These are phyloP conservation scores for Colletotrichum spinosum DNA, from an alignment of 2,329 filamentous ascomycete species.

Conservation along the genomic window DNA sequence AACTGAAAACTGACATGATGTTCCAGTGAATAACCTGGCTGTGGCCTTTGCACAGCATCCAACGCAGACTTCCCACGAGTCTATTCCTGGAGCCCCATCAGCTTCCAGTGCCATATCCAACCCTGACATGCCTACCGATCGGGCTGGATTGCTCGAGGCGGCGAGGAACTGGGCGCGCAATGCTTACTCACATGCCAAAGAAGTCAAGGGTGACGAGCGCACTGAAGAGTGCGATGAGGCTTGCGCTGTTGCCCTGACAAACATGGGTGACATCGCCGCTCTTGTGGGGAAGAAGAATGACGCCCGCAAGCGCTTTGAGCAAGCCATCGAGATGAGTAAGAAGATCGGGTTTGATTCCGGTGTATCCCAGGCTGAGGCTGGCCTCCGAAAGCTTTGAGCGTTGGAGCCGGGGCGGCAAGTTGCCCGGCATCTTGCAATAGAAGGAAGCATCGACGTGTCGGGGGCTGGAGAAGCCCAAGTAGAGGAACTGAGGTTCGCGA, in stretches of 20 bases:
- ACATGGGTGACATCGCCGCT: conserved; percentile 85
- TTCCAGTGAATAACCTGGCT: conserved; percentile 81
- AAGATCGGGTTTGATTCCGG: conserved; percentile 65
- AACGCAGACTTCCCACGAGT: conserved; percentile 45
- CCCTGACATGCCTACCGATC: conserved; percentile 55
- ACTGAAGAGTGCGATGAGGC: conserved; percentile 85
- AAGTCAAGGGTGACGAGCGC: conserved; percentile 73
- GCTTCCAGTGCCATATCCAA: conserved; percentile 19
- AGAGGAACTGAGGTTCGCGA: not conserved
- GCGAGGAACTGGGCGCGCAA: conserved; percentile 84
- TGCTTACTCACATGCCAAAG: conserved; percentile 74
- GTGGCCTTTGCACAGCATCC: conserved; percentile 78
- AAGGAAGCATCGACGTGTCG: not conserved
- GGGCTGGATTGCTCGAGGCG: conserved; percentile 73
- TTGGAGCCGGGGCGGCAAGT: too few relatives aligned
- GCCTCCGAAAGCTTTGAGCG: conserved; percentile 48
- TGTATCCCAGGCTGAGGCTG: conserved; percentile 63
- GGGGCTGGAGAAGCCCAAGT: not conserved
- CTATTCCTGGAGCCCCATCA: conserved; percentile 29
- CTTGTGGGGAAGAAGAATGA: conserved; percentile 75
- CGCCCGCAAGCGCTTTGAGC: conserved; percentile 75
- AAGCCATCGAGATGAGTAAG: conserved; percentile 73
- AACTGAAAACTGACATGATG: conserved; percentile 23
- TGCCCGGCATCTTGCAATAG: too few relatives aligned
- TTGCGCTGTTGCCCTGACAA: conserved; percentile 86